A percentile compares a stretch with the other conserved stretches of the same genome.
These are phyloP conservation scores for Macrolepiota dolichaula DNA, from an alignment of 768 basidiomycete genomes.

Conservation along the genomic window DNA sequence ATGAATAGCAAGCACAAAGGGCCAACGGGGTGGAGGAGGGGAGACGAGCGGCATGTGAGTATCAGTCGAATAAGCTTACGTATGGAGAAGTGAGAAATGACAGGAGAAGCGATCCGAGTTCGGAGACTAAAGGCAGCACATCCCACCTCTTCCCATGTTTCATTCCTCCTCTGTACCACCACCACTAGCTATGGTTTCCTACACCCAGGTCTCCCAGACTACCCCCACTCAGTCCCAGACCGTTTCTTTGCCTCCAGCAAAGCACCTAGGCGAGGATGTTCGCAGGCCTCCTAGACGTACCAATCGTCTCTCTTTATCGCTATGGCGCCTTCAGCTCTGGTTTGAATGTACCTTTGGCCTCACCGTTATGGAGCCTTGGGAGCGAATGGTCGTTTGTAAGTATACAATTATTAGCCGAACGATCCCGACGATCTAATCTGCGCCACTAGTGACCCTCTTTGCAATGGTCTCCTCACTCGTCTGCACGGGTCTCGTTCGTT, in stretches of 20 bases:
- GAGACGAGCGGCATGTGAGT: neutral
- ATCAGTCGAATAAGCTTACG: neutral
- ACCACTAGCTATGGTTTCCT: neutral
- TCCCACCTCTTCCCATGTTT: neutral
- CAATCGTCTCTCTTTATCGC: slow-evolving; percentile 21
- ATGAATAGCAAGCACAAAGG: neutral
- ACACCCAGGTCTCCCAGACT: neutral
- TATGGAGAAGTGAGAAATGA: neutral
- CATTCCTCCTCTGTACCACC: neutral
- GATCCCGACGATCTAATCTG: neutral
- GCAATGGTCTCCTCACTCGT: slow-evolving; percentile 35
- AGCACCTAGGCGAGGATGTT: slow-evolving; percentile 7
- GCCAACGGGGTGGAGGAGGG: too few species aligned
- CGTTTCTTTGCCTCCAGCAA: neutral
- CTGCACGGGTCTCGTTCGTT: slow-evolving; percentile 39
- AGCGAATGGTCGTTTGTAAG: slow-evolving; percentile 44
- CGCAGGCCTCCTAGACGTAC: slow-evolving; percentile 4
- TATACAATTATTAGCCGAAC: neutral
- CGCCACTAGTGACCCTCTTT: slow-evolving; percentile 36
- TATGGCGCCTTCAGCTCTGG: slow-evolving; percentile 48
- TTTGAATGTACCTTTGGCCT: slow-evolving; percentile 52
- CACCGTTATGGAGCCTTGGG: slow-evolving; percentile 53
- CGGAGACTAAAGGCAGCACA: neutral
- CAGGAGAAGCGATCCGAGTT: neutral
- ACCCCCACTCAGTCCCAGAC: neutral